Evolutionary conservation across 352 stramenopile species (phyloP), one percentile per base, ranked within the genome.

Genomic region (Phytophthora sojae): DNA sequence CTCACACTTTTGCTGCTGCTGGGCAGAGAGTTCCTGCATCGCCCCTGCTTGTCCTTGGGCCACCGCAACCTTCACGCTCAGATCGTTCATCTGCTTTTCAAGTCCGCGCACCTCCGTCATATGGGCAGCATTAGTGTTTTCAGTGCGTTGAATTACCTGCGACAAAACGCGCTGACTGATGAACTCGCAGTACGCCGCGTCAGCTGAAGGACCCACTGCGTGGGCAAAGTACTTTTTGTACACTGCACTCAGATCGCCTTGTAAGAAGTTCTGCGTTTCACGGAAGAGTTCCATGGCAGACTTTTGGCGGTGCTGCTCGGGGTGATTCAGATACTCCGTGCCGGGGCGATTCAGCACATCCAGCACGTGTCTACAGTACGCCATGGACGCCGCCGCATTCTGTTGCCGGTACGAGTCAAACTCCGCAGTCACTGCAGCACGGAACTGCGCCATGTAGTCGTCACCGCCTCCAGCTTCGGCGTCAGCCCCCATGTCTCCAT

Each of bases 111-210:
- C 79, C 47, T 95, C 86, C 14, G 77, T 81, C 81, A 93, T 92
- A 64, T 95, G 89, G 2, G 85, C 88, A 9, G 72, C 76, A 55
- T 94, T 95, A 11, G 81, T 88, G 57, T 69, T 80, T 63, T 96
- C 88, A 0, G 85, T 95, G 52, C 86, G 85, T 57, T 95, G 82
- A 52, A 95, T 94, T 15, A 93, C 80, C 29, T 93, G 83, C 0
- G 65, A 73, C 3, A 96, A 73, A 55, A 96, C 80, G 7, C 77
- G 76, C 57, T 95, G 88, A 52, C 82, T 93, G n/a, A 95, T 80
- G 53, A 86, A 96, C 65, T 95, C 88, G 47, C 85, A 94, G 69
- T 95, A 96, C 11, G 89, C 89, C 19, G 86, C 83, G 61, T 96
- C 79, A 6, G 82, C 81, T n/a, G 89, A 96, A 29, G 88, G 86